Evolutionary conservation across 1,284 basidiomycete species (phyloP), one percentile per base, ranked within the genome.

Genomic region (Hypsizygus ulmarius): DNA sequence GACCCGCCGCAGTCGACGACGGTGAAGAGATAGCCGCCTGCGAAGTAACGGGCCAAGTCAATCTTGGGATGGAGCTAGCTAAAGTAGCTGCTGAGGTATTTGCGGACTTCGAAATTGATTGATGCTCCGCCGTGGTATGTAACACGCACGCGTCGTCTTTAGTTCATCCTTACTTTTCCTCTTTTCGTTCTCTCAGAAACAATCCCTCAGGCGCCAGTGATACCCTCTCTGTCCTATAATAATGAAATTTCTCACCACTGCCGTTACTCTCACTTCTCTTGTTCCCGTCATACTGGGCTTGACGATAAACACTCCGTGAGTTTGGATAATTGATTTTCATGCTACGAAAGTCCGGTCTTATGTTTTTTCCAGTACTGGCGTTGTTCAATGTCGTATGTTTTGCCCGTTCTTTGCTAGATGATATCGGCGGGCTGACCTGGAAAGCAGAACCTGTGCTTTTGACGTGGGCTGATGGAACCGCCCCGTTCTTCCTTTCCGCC

Each of bases 221-320:
- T 58, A 59, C 59, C 53, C 49, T 43, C 51, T 51, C 34, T 44
- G 39, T 56, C 41, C 49, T 43, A 34, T 53, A 49, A 70, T 58
- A 46, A 85, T 85, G 82, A 81, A 79, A 66, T 73, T 70, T 56
- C 63, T 77, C 54, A 61, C 68, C 54, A 53, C 74, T 56, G 58
- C 70, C 40, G 57, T 71, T 48, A 71, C 78, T 45, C 58, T 82
- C 52, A 61, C 71, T 39, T 72, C 78, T 40, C 56, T 75, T 49
- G 54, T 75, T 35, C 73, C 79, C 32, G 66, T 68, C 52, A 66
- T 73, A 44, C 40, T 74, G n/a, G 78, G 67, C 5, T 62, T 85
- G 56, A 80, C 71, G 25, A 70, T 90, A 64, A 80, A 87, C 64
- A 87, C 87, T 6, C 83, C 88, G 85, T 88, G 56, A 54, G 82